Percentiles rank a stretch among this genome's conserved stretches.
These are phyloP conservation scores for Vinca major DNA, from an alignment of 305 asterid species.

Conservation along the genomic window DNA sequence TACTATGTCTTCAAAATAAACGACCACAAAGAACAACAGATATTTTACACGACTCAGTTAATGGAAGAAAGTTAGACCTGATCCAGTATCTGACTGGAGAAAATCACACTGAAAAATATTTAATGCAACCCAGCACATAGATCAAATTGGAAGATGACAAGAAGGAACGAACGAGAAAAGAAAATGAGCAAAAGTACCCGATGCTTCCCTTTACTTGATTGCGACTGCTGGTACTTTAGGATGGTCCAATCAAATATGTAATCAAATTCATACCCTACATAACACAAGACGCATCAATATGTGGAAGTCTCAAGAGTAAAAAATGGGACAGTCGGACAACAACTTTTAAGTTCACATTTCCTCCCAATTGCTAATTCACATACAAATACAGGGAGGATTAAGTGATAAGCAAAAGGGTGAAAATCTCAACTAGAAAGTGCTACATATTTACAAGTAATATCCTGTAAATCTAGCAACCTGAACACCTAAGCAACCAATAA, in stretches of 20 bases:
- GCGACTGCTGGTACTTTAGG: constrained; percentile 21
- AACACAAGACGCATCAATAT: neutral
- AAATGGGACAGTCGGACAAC: neutral
- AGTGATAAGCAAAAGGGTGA: neutral
- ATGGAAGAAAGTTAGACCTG: neutral
- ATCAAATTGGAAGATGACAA: neutral
- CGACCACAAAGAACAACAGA: neutral
- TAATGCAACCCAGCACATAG: neutral
- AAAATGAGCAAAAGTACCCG: constrained; percentile 9
- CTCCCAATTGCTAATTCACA: neutral
- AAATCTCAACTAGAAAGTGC: neutral
- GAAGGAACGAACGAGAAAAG: neutral
- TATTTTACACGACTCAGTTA: neutral
- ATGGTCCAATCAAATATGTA: constrained; percentile 24
- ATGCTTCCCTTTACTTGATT: constrained; percentile 14
- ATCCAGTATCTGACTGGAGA: neutral
- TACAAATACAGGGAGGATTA: neutral
- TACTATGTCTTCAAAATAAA: too few relatives aligned
- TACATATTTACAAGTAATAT: neutral
- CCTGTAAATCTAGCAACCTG: neutral
- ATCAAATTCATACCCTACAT: constrained; percentile 22
- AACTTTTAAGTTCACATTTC: neutral
- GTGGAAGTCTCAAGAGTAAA: neutral
- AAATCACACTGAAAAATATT: neutral
- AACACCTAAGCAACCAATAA: neutral